Base-by-base conservation (phyloP, 306 rosid species). In the Cucurbita pepo region DNA sequence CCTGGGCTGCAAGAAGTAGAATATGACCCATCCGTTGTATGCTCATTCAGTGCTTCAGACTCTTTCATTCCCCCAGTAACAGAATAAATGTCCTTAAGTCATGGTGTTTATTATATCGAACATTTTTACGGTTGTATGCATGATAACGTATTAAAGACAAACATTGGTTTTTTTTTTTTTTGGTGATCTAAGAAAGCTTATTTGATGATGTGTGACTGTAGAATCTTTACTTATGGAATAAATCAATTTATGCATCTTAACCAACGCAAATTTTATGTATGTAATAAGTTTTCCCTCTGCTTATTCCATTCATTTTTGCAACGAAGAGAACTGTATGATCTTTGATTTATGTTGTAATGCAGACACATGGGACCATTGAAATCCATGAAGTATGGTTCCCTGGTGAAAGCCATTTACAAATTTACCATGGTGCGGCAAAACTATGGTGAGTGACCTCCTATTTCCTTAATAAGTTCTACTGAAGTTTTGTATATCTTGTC, bases 291-390 rank as follows among this genome's bases (percentile, higher is more conserved):
- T 38, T 40, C 48, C 44, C 41, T 43, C 41, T 43, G 30, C 51
- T 40, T 37, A 40, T 63, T 18, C 66, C 66, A 60, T 30, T 11
- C 66, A 60, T 25, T 57, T 25, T 25, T 13, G 21, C 36, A 30
- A 34, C 25, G 25, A 25, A 25, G 25, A 25, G 25, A 25, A 25
- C 25, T 13, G 5, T 64, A 41, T 12, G 55, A 65, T n/a, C 54
- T 65, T 44, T 22, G 73, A 66, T 66, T 13, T 69, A 13, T 69
- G 34, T 75, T 76, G 36, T 56, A 48, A 67, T 79, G 62, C 85
- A 88, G 97, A 76, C 96, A 92, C 69, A 91, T 91, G 96, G 96
- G 97, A 72, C 72, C 91, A 8, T 72, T 91, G 84, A 79, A 84
- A 66, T 81, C 73, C 76, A 74, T 87, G 94, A 89, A 79, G 75